Conservation (phyloP, 2,329 filamentous ascomycete species). For the Blastomyces parvus region DNA sequence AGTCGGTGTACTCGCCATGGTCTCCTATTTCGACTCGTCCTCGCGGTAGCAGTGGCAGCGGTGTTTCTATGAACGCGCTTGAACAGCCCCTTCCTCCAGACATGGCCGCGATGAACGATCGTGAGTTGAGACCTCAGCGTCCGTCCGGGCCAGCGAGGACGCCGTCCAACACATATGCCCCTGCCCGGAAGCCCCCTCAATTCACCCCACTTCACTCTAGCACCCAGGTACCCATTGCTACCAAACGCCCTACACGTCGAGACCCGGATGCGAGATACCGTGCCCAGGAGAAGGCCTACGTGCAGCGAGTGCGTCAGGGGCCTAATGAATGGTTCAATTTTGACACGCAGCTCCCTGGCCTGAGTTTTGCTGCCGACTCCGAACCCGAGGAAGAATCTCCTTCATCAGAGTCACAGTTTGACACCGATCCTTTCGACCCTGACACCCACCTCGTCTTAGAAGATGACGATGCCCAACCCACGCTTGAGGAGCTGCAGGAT, state of each 20-base stretch:
- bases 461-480: slow-evolving; percentile 79
- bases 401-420: slow-evolving; percentile 70
- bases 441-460: slow-evolving; percentile 89
- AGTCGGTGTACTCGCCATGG: slow-evolving; percentile 28
- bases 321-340: slow-evolving; percentile 58
- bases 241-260: slow-evolving; percentile 44
- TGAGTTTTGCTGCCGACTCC: slow-evolving; percentile 59
- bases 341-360: slow-evolving; percentile 50
- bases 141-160: slow-evolving; percentile 61
- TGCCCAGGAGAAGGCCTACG: slow-evolving; percentile 88
- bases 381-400: slow-evolving; percentile 88
- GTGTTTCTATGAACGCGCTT: slow-evolving; percentile 29
- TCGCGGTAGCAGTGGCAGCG: slow-evolving; percentile 36
- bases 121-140: slow-evolving; percentile 48
- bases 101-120: slow-evolving; percentile 22
- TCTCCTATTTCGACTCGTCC: slow-evolving; percentile 29
- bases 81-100: slow-evolving; percentile 28
- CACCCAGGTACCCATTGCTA: slow-evolving; percentile 48
- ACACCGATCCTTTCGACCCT: slow-evolving; percentile 76
- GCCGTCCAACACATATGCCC: slow-evolving; percentile 71
- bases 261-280: slow-evolving; percentile 66
- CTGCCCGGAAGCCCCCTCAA: slow-evolving; percentile 45
- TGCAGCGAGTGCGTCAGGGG: slow-evolving; percentile 81
- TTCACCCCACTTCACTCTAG: slow-evolving; percentile 39
- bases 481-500: slow-evolving; percentile 79